Conservation (phyloP, 1,139 yeast species). For the Blastobotrys arbuscula region DNA sequence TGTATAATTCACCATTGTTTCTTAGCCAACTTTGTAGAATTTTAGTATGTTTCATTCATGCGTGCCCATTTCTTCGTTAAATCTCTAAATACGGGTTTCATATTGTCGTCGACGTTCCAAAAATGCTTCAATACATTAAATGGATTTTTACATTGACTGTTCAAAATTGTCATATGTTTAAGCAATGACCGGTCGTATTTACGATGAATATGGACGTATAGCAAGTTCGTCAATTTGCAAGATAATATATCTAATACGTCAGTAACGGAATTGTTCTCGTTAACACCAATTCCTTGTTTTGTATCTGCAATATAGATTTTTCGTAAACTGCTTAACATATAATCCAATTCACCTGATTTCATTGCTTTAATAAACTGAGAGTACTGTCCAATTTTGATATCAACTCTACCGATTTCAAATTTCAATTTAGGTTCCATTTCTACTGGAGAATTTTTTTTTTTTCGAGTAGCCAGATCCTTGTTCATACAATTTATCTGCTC, state of each 20-base stretch:
- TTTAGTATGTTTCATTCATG: neutral
- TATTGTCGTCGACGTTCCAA: neutral
- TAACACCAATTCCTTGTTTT: neutral
- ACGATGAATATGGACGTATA: neutral
- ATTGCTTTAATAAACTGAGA: neutral
- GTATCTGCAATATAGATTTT: constrained; percentile 1
- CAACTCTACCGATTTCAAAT: neutral
- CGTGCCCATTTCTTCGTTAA: neutral
- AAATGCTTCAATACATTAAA: neutral
- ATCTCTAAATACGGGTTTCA: neutral
- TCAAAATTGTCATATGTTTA: neutral
- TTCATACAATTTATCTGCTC: constrained; percentile 1
- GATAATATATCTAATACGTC: constrained; percentile 1
- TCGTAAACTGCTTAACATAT: neutral
- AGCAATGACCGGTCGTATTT: neutral
- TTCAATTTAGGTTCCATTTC: neutral
- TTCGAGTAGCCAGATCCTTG: neutral
- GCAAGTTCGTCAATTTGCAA: neutral
- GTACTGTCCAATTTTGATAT: neutral
- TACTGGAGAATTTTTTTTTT: neutral
- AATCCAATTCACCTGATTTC: neutral
- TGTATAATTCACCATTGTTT: neutral
- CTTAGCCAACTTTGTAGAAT: neutral
- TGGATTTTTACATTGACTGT: neutral
- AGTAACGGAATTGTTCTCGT: neutral